phyloP scores from a whole-genome alignment of 106 monocot species.

The Dendrobium catenatum region DNA sequence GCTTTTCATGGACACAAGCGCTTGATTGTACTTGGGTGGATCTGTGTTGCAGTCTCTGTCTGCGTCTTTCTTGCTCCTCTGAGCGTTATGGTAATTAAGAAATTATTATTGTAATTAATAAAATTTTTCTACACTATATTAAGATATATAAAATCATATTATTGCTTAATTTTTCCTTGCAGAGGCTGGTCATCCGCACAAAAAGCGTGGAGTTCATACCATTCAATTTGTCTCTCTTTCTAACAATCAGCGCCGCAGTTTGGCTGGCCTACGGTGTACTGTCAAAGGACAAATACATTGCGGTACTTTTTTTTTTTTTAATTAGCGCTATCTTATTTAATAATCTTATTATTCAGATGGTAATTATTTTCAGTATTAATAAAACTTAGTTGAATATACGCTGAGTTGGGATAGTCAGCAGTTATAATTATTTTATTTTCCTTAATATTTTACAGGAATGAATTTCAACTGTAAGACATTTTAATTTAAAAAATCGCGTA shows the following conservation, averaged over 20 bases:
- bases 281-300: slow-evolving; percentile 25
- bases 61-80: slow-evolving; percentile 59
- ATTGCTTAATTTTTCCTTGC: background rate
- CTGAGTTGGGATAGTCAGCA: too few species aligned
- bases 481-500: too few species aligned
- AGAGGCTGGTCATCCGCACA: slow-evolving; percentile 54
- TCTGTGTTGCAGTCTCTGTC: slow-evolving; percentile 40
- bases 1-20: slow-evolving; percentile 16
- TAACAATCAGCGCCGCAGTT: slow-evolving; percentile 30
- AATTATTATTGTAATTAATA: background rate
- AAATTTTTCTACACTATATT: background rate
- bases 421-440: too few species aligned
- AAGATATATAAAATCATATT: background rate
- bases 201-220: slow-evolving; percentile 78
- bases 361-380: background rate
- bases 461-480: too few species aligned
- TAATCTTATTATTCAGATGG: background rate
- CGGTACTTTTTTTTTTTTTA: slow-evolving; percentile 14
- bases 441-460: too few species aligned
- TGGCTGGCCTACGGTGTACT: slow-evolving; percentile 34
- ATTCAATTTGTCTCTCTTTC: slow-evolving; percentile 25
- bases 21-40: slow-evolving; percentile 32
- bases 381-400: too few species aligned
- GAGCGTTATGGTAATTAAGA: slow-evolving; percentile 37
- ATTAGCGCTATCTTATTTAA: background rate